phyloP scores from a whole-genome alignment of 306 rosid species.

The Dalbergia oliveri region DNA sequence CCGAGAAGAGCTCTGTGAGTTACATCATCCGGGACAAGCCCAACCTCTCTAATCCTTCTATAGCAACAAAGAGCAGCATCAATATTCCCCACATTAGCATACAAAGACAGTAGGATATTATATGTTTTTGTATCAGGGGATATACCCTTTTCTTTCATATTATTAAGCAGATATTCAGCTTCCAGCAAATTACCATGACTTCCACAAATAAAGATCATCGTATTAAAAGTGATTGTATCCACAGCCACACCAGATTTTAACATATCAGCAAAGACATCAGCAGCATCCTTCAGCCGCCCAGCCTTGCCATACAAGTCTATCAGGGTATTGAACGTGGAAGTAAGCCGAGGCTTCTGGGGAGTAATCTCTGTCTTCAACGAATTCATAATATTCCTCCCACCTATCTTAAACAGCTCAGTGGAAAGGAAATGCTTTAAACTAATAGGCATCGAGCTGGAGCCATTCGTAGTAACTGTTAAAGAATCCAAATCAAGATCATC shows the following conservation, averaged over 20 bases:
- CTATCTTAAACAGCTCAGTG: conserved; percentile 89
- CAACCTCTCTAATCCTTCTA: conserved; percentile 73
- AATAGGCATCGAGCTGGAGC: conserved; percentile 57
- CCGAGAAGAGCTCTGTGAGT: conserved; percentile 79
- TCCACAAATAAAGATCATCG: conserved; percentile 87
- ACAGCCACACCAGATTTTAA: conserved; percentile 77
- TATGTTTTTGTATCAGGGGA: conserved; percentile 83
- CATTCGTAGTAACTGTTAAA: conserved; percentile 33
- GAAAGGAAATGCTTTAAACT: conserved; percentile 85
- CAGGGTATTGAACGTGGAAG: conserved; percentile 80
- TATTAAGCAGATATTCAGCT: conserved; percentile 81
- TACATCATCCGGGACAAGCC: conserved; percentile 76
- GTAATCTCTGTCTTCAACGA: conserved; percentile 43
- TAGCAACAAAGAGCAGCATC: conserved; percentile 71
- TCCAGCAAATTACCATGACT: conserved; percentile 79
- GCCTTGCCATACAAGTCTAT: conserved; percentile 96
- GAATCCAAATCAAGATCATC: conserved; percentile 77
- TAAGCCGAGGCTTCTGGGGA: conserved; percentile 59
- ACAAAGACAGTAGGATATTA: conserved; percentile 79
- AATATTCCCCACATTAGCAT: conserved; percentile 73
- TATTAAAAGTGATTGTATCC: conserved; percentile 85
- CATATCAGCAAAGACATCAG: conserved; percentile 84
- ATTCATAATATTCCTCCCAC: conserved; percentile 56
- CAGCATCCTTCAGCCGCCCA: conserved; percentile 80
- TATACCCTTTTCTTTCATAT: conserved; percentile 85